Evolutionary conservation across 2,329 filamentous ascomycete genomes (phyloP).

Genomic region (Monilinia vaccinii-corymbosi): DNA sequence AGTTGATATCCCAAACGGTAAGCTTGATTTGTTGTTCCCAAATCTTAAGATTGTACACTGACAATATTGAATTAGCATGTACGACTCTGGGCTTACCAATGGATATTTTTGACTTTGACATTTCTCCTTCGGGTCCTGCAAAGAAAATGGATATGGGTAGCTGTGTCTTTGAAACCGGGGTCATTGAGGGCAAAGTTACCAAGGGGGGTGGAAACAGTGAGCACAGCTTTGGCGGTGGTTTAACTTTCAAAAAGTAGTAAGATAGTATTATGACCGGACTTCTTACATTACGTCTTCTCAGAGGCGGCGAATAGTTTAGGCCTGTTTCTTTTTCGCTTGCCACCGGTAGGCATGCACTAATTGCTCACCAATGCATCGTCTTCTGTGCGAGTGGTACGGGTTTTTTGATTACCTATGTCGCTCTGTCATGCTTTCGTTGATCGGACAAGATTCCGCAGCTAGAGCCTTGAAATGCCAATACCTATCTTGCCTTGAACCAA

Average conservation of each 20-base stretch:
- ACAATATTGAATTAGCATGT: slow-evolving; percentile 44
- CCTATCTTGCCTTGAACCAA: background rate
- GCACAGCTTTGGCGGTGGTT: slow-evolving; percentile 41
- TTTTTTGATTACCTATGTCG: background rate
- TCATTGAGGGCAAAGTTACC: slow-evolving; percentile 36
- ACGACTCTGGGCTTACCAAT: slow-evolving; percentile 82
- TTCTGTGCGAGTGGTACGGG: background rate
- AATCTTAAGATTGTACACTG: background rate
- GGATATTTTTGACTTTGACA: slow-evolving; percentile 94
- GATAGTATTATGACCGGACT: background rate
- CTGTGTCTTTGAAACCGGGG: slow-evolving; percentile 55
- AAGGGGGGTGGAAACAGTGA: slow-evolving; percentile 39
- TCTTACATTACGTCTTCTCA: background rate
- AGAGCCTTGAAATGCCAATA: background rate
- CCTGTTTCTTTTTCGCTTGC: background rate
- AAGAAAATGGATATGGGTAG: slow-evolving; percentile 58
- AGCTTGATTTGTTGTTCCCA: background rate
- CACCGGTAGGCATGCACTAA: background rate
- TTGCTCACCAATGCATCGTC: background rate
- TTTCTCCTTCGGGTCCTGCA: slow-evolving; percentile 53
- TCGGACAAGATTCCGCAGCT: background rate
- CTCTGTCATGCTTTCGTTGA: background rate
- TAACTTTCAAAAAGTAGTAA: slow-evolving; percentile 37
- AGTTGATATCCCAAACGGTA: slow-evolving; percentile 73
- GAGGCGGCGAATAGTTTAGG: background rate